A percentile compares a stretch with the other conserved stretches of the same genome.
Evolutionary conservation across 495 filamentous ascomycete genomes (phyloP).

Genomic region (Penicillium samsonianum): DNA sequence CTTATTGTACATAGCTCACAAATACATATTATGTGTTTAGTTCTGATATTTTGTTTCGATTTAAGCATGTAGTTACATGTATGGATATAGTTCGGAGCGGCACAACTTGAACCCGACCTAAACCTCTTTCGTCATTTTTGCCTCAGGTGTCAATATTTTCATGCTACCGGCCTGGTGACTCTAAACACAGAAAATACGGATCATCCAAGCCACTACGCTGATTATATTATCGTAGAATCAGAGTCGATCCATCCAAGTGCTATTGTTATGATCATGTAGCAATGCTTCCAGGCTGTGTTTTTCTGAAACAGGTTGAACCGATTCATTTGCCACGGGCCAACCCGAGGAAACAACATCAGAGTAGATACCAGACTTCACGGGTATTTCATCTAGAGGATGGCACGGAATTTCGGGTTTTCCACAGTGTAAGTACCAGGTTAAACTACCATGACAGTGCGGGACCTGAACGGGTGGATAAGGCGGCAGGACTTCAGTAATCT

Average conservation of each 20-base stretch:
- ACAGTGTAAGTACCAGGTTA: constrained; percentile 18
- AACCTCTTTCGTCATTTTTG: not conserved
- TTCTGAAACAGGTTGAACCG: not conserved
- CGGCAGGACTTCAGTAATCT: constrained; percentile 4
- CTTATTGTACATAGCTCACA: no score
- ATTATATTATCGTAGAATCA: not conserved
- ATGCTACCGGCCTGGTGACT: not conserved
- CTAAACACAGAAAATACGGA: no score
- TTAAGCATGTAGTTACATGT: not conserved
- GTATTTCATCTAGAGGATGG: constrained; percentile 2
- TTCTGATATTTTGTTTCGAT: not conserved
- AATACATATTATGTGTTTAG: no score
- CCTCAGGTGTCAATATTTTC: not conserved
- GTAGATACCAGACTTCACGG: not conserved
- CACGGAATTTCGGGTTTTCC: constrained; percentile 17
- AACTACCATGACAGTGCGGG: constrained; percentile 18
- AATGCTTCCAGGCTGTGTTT: not conserved
- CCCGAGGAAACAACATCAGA: not conserved
- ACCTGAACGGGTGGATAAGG: constrained; percentile 14
- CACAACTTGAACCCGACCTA: not conserved
- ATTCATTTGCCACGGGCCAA: not conserved
- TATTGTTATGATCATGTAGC: not conserved
- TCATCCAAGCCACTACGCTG: not conserved
- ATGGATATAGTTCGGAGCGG: constrained; percentile 11
- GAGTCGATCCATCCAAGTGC: not conserved